Conservation (phyloP, 2,329 filamentous ascomycete species). For the Neofusicoccum sp. region DNA sequence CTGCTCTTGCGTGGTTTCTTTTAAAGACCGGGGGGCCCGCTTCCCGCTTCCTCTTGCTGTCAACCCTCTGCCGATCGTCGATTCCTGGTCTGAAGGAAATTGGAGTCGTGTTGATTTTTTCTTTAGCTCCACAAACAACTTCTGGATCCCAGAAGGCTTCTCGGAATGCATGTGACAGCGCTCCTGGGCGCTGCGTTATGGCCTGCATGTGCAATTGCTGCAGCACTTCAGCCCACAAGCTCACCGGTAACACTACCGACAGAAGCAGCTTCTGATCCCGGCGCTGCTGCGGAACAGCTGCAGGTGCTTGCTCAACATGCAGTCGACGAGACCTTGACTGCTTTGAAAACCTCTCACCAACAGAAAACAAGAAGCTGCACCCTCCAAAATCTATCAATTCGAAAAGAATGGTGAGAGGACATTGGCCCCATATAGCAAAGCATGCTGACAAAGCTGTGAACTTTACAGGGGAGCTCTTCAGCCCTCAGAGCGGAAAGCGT, state of each 20-base stretch:
- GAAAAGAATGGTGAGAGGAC: slow-evolving; percentile 2
- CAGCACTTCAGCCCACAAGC: not conserved
- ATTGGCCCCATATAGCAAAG: not conserved
- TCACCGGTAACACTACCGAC: not conserved
- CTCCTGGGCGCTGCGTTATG: not conserved
- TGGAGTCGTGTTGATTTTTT: not conserved
- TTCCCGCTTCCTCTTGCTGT: too few species aligned
- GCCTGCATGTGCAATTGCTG: not conserved
- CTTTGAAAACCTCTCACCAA: not conserved
- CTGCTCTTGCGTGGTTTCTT: too few species aligned
- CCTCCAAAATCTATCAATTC: not conserved
- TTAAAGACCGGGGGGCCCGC: too few species aligned
- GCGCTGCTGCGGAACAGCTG: not conserved
- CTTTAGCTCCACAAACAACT: not conserved
- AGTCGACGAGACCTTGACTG: not conserved
- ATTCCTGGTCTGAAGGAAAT: too few species aligned
- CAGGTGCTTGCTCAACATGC: not conserved
- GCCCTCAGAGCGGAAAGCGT: slow-evolving; percentile 32
- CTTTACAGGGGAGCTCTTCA: not conserved
- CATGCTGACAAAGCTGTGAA: not conserved
- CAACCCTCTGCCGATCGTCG: too few species aligned
- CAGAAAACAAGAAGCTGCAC: not conserved
- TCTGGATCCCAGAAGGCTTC: not conserved
- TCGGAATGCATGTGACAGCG: not conserved
- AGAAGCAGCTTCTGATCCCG: not conserved